These are phyloP conservation scores for Grosmannia serpens DNA, from an alignment of 2,329 filamentous ascomycete genomes.

Conservation along the genomic window DNA sequence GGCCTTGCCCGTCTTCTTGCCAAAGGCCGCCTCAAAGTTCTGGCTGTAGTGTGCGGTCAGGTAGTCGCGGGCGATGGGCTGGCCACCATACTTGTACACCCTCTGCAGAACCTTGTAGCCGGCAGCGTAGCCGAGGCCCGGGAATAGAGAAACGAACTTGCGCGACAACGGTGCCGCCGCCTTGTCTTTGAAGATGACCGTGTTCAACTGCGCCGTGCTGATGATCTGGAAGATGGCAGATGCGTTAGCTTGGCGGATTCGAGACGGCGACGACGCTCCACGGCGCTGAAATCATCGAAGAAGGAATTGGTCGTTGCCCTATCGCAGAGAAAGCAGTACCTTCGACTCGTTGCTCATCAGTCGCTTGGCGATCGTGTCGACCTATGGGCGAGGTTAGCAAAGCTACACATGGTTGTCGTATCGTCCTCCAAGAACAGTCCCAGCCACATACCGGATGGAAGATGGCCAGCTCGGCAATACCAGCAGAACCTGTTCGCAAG, in stretches of 20 bases:
- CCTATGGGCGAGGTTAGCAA: constrained; percentile 35
- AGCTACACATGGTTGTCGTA: too few relatives aligned
- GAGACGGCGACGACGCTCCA: neutral
- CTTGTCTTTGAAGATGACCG: constrained; percentile 88
- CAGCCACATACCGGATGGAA: constrained; percentile 68
- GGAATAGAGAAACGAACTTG: constrained; percentile 94
- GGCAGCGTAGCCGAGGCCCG: constrained; percentile 90
- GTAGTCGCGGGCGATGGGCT: constrained; percentile 89
- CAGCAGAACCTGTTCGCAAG: constrained; percentile 59
- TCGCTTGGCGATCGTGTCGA: constrained; percentile 97
- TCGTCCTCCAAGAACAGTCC: too few relatives aligned
- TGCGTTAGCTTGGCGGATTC: neutral
- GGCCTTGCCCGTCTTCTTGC: constrained; percentile 94
- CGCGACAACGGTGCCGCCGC: constrained; percentile 55
- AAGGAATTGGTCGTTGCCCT: neutral
- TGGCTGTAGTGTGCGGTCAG: constrained; percentile 67
- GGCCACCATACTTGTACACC: constrained; percentile 97
- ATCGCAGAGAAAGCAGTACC: constrained; percentile 26
- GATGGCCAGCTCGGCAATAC: constrained; percentile 84
- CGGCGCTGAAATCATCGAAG: neutral
- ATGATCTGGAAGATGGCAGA: constrained; percentile 33
- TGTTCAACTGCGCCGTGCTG: constrained; percentile 58
- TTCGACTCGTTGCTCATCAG: constrained; percentile 95
- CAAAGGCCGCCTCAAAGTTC: constrained; percentile 80
- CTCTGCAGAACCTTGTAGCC: constrained; percentile 97